Conservation (phyloP, 768 basidiomycete genomes). For the Kwoniella europaea region DNA sequence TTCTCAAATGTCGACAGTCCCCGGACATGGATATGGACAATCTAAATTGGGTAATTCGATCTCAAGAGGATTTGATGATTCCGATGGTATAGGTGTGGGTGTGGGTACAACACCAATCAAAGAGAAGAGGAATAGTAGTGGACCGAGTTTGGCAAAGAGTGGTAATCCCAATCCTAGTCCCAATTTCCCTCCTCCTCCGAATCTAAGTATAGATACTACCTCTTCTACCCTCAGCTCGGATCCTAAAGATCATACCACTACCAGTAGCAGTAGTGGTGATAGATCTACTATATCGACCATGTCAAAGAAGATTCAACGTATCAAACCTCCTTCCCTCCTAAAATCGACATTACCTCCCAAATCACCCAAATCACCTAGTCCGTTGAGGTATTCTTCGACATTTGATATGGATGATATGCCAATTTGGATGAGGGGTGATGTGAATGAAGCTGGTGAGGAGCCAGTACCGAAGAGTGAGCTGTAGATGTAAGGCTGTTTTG, state of each 20-base stretch:
- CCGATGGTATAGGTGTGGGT: too few species aligned
- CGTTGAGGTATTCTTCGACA: constrained; percentile 2
- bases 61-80: background rate
- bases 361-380: constrained; percentile 8
- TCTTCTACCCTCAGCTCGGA: background rate
- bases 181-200: constrained; percentile 2
- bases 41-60: background rate
- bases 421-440: background rate
- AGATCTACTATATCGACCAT: background rate
- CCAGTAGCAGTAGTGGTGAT: background rate
- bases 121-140: background rate
- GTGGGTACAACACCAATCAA: background rate
- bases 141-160: background rate
- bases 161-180: background rate
- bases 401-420: constrained; percentile 15
- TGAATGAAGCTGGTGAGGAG: background rate
- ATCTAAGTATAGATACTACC: background rate
- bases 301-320: background rate
- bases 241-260: background rate
- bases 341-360: constrained; percentile 1
- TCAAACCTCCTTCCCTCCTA: background rate
- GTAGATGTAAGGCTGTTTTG: too few species aligned
- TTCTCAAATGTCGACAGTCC: background rate
- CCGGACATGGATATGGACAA: too few species aligned
- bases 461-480: too few species aligned